These are phyloP conservation scores for Aspergillus floridensis DNA, from an alignment of 2,329 filamentous ascomycete genomes.

Conservation along the genomic window DNA sequence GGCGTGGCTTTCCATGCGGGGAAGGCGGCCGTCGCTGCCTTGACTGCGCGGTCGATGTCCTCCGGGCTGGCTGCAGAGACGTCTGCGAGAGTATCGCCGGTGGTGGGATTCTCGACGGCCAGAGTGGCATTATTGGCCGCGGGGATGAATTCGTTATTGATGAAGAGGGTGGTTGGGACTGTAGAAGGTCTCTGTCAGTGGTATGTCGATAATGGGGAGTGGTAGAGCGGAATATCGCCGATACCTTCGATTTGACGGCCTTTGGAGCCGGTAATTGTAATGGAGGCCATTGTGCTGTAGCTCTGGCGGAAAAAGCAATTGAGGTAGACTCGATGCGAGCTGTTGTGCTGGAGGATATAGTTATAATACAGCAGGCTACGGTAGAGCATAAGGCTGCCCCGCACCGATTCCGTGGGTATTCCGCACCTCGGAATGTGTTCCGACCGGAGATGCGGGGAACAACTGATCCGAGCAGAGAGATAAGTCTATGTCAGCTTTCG, in stretches of 20 bases:
- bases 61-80: conserved; percentile 24
- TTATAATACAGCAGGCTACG: background rate
- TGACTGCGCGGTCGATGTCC: conserved; percentile 26
- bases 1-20: conserved; percentile 24
- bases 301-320: background rate
- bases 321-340: background rate
- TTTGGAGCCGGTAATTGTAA: conserved; percentile 2
- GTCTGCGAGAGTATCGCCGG: conserved; percentile 19
- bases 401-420: background rate
- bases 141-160: conserved; percentile 28
- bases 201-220: too few relatives aligned
- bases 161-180: conserved; percentile 30
- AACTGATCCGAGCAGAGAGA: too few relatives aligned
- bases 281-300: background rate
- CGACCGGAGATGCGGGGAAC: too few relatives aligned
- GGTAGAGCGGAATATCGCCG: background rate
- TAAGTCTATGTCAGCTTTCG: too few relatives aligned
- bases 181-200: background rate
- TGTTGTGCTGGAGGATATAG: background rate
- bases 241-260: background rate
- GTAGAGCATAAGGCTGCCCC: background rate
- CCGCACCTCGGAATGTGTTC: too few relatives aligned
- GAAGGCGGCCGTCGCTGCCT: conserved; percentile 22
- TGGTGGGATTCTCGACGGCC: conserved; percentile 26
- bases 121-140: conserved; percentile 20